Base-by-base conservation (phyloP, 148 eudicot genomes). In the Cornus controversa region DNA sequence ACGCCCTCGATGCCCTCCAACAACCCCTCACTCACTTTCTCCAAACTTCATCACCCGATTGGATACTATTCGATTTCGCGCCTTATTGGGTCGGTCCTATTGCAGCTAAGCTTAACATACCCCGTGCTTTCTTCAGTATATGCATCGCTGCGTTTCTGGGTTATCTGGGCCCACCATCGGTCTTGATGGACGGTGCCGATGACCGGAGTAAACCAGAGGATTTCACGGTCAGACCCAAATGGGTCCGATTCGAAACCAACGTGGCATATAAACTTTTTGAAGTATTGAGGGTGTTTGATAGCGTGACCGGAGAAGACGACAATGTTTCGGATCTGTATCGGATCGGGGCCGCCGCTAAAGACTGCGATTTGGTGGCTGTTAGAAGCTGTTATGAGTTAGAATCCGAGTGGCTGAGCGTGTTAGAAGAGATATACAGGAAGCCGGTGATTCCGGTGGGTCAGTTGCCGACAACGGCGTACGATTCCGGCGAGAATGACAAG, bases 311-410 rank as follows among this genome's bases (percentile, higher is more conserved):
- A 24, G 6, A 22, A 18, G 24, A 60, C 24, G 23, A 18, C 23
- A 9, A 5, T 8, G 84, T 84, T 24, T 83, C 86, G 8, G 86
- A 78, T 26, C 27, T 80, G 75, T 72, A 58, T 27, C 71, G 82
- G 6, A 1, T 62, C 14, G 78, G 80, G 22, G 65, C 57, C 57
- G 62, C 87, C 23, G 36, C 79, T 4, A 42, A 28, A 10, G 87
- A 74, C 66, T 85, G 84, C 64, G 87, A 85, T 65, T 24, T 81
- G 63, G 25, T 81, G 18, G 75, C 72, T 31, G 57, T 81, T n/a
- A 77, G 80, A 0, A 78, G 80, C 58, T 84, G 87, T 29, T n/a
- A 15, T 14, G 84, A 81, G 80, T 75, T 78, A 10, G 87, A 85
- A 57, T 31, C 75, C 4, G 80, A 78, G n/a, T 78, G 69, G 15